These are phyloP conservation scores for Dactylellina sp. DNA, from an alignment of 2,329 filamentous ascomycete genomes.

Conservation along the genomic window DNA sequence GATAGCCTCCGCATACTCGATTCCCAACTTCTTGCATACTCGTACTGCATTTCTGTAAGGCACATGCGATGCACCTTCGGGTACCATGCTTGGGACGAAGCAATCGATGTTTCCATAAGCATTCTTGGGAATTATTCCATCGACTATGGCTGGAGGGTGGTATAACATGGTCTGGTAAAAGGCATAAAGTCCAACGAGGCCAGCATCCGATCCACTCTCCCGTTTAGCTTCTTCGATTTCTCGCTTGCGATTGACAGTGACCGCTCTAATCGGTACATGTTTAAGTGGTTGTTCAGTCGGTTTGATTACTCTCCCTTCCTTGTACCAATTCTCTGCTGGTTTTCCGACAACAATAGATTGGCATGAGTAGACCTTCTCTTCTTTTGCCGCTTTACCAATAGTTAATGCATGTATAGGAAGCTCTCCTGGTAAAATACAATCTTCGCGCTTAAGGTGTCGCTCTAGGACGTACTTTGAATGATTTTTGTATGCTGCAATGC, in stretches of 20 bases:
- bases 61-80: constrained; percentile 21
- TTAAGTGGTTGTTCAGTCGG: constrained; percentile 84
- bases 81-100: constrained; percentile 41
- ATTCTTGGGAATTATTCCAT: constrained; percentile 79
- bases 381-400: constrained; percentile 67
- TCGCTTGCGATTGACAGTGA: constrained; percentile 85
- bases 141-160: constrained; percentile 77
- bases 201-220: constrained; percentile 72
- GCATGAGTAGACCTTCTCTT: constrained; percentile 76
- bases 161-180: constrained; percentile 71
- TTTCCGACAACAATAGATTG: constrained; percentile 81
- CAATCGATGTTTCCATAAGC: constrained; percentile 81
- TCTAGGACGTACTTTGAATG: constrained; percentile 82
- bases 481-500: constrained; percentile 86
- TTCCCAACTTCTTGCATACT: constrained; percentile 78
- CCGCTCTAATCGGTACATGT: constrained; percentile 71
- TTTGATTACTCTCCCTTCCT: constrained; percentile 82
- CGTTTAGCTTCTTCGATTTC: constrained; percentile 86
- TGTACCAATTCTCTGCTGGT: constrained; percentile 90
- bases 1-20: constrained; percentile 90
- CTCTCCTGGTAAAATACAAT: constrained; percentile 79
- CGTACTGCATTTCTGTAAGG: constrained; percentile 69
- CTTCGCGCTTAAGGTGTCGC: constrained; percentile 82
- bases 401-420: constrained; percentile 72
- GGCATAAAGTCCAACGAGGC: constrained; percentile 67